These are phyloP conservation scores for Periconia macrospinosa DNA, from an alignment of 2,329 filamentous ascomycete genomes.

Conservation along the genomic window DNA sequence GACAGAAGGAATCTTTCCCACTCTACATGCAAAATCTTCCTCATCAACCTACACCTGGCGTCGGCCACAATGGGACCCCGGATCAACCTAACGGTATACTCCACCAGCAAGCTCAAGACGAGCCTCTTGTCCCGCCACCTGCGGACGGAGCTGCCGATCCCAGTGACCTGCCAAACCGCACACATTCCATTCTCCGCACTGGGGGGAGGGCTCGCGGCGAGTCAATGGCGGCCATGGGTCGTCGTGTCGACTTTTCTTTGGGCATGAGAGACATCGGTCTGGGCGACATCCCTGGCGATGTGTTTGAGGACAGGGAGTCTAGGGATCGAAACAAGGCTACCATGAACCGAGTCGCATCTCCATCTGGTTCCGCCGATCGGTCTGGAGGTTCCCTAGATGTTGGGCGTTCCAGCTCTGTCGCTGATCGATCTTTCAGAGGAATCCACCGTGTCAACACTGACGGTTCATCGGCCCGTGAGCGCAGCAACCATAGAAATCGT, in stretches of 20 bases:
- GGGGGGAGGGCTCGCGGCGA: constrained; percentile 54
- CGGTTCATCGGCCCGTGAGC: constrained; percentile 34
- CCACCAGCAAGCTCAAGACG: constrained; percentile 41
- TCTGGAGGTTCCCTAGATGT: constrained; percentile 35
- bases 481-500: constrained; percentile 58
- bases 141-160: constrained; percentile 12
- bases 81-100: constrained; percentile 48
- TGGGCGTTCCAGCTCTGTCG: constrained; percentile 34
- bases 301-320: constrained; percentile 60
- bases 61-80: constrained; percentile 47
- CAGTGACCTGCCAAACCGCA: constrained; percentile 23
- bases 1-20: constrained; percentile 67
- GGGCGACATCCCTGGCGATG: constrained; percentile 64
- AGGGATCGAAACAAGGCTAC: constrained; percentile 38
- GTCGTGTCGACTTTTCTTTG: constrained; percentile 70
- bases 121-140: constrained; percentile 46
- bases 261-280: constrained; percentile 64
- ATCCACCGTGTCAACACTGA: constrained; percentile 41
- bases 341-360: constrained; percentile 46
- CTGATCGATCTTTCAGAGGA: constrained; percentile 18
- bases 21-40: constrained; percentile 62
- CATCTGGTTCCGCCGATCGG: constrained; percentile 35
- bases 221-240: constrained; percentile 59
- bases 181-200: constrained; percentile 60
- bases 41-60: constrained; percentile 47